A percentile compares a stretch with the other conserved stretches of the same genome.
These are phyloP conservation scores for Amniculicola lignicola DNA, from an alignment of 495 filamentous ascomycete genomes.

Conservation along the genomic window DNA sequence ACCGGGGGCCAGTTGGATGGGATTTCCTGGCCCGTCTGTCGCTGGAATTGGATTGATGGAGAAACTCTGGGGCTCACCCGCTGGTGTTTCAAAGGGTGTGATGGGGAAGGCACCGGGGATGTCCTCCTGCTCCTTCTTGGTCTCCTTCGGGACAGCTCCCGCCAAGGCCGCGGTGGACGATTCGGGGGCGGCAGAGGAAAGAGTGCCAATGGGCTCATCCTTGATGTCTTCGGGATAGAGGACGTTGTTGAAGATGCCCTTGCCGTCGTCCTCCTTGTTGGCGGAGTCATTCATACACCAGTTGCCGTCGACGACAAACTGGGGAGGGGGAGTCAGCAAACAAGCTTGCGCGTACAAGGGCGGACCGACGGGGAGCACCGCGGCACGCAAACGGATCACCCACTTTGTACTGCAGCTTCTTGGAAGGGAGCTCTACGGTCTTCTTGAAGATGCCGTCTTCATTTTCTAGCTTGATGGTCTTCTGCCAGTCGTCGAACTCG, in stretches of 20 bases:
- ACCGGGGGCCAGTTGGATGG: conserved; percentile 72
- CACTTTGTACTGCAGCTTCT: conserved; percentile 60
- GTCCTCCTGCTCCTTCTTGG: conserved; percentile 32
- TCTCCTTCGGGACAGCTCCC: conserved; percentile 61
- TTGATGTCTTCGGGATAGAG: conserved; percentile 70
- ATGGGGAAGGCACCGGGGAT: conserved; percentile 78
- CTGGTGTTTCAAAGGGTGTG: conserved; percentile 75
- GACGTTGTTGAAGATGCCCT: conserved; percentile 85
- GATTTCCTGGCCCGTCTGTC: conserved; percentile 60
- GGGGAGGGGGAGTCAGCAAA: conserved; percentile 1
- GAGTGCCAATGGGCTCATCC: conserved; percentile 48
- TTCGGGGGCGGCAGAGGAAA: conserved; percentile 66
- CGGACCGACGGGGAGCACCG: neutral
- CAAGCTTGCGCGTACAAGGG: neutral
- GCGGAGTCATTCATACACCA: conserved; percentile 79
- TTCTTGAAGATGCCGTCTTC: conserved; percentile 67
- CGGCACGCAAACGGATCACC: conserved; percentile 5
- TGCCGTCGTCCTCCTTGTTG: conserved; percentile 72
- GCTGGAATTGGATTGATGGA: conserved; percentile 36
- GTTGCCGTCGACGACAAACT: conserved; percentile 89
- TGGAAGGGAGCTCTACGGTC: conserved; percentile 63
- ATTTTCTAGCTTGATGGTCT: conserved; percentile 75
- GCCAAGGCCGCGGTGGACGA: conserved; percentile 75
- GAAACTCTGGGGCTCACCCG: conserved; percentile 44
- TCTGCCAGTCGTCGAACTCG: conserved; percentile 91